phyloP scores from a whole-genome alignment of 371 early-diverging fungal species.

The Mortierella sp. region DNA sequence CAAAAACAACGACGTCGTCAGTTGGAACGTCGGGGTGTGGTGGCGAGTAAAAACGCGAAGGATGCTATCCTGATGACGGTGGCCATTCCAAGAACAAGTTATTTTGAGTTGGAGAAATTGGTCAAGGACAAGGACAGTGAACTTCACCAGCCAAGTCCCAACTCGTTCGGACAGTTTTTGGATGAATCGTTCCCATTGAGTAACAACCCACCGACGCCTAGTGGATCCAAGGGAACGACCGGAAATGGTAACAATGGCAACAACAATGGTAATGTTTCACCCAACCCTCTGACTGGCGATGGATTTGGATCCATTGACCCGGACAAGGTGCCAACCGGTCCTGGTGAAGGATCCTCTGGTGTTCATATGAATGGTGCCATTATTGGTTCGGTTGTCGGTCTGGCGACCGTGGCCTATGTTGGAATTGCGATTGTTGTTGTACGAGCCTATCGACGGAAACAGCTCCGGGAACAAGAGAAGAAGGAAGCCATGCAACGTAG shows the following conservation, averaged over 20 bases:
- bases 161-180: slow-evolving; percentile 36
- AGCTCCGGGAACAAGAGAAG: slow-evolving; percentile 15
- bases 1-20: neutral
- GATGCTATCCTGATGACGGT: slow-evolving; percentile 37
- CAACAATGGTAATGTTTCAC: slow-evolving; percentile 5
- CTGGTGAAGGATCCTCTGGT: neutral
- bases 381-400: slow-evolving; percentile 31
- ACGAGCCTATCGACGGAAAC: slow-evolving; percentile 9
- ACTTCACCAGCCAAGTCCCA: slow-evolving; percentile 11
- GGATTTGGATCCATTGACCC: slow-evolving; percentile 7
- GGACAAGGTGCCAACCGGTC: neutral
- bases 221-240: slow-evolving; percentile 2
- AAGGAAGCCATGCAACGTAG: slow-evolving; percentile 7
- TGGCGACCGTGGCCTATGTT: slow-evolving; percentile 35
- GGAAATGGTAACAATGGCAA: slow-evolving; percentile 4
- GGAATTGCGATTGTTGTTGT: slow-evolving; percentile 37
- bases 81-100: slow-evolving; percentile 27
- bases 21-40: slow-evolving; percentile 17
- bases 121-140: slow-evolving; percentile 14
- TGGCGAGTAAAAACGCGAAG: slow-evolving; percentile 18
- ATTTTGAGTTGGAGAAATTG: slow-evolving; percentile 18
- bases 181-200: slow-evolving; percentile 31
- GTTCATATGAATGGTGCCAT: slow-evolving; percentile 10
- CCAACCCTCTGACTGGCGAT: slow-evolving; percentile 23
- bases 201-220: slow-evolving; percentile 16